Base-by-base conservation (phyloP, 23 red algal species). In the Gracilariopsis chorda region DNA sequence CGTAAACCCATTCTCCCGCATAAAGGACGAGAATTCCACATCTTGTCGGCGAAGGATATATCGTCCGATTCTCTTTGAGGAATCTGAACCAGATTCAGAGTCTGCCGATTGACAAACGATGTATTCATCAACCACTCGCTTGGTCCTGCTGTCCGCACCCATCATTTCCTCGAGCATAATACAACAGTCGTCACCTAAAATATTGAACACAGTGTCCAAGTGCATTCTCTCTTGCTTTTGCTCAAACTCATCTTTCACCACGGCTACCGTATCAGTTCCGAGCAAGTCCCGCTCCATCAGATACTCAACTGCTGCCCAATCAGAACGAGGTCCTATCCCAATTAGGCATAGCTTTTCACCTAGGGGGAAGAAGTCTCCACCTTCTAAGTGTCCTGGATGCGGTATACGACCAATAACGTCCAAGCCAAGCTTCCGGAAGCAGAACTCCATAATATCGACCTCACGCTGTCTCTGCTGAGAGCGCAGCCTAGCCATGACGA, bases 391-490 rank as follows among this genome's bases (percentile, higher is more conserved):
- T 35, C 44, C 97, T 19, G 92, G 92, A n/a, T 33, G 25, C 23
- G 93, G 90, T n/a, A 99, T 92, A 44, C 97, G 93, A 4, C 92
- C 97, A 19, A 96, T 78, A 9, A 96, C 90, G 36, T 87, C 64
- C 32, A 99, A 81, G 13, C 85, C 85, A 52, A 99, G 83, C 84
- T 99, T 99, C 46, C 49, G 5, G 78, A 96, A 87, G 46, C 97
- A 99, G 65, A 99, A 99, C 61, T 96, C 84, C 83, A 99, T 93
- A 20, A 99, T 94, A 68, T 99, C 94, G 19, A 99, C 97, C 78
- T 99, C 97, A 29, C 69, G 82, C 12, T 63, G 57, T 12, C 97
- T 75, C 68, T 99, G 97, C 35, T 82, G 24, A 27, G 87, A 90
- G 36, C 90, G 87, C 4, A 96, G 90, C 42, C 93, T 72, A 33